Conservation (phyloP, 352 stramenopile species). For the Thraustochytrium sp. region DNA sequence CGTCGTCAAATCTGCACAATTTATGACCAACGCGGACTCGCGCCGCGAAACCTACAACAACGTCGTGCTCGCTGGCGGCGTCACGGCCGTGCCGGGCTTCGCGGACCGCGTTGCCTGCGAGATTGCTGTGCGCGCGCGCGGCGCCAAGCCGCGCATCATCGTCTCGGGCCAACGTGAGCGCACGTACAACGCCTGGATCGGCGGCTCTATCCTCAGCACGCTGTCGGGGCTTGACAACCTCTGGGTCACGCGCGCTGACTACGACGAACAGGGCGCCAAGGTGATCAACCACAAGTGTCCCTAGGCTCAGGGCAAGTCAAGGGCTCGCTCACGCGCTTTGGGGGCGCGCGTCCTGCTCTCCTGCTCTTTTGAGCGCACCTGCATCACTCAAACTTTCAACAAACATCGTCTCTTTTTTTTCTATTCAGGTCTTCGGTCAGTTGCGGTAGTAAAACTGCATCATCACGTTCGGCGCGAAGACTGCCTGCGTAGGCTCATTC, state of each 20-base stretch:
- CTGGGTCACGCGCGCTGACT: conserved; percentile 93
- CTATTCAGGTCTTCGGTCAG: no score
- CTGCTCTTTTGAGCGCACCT: no score
- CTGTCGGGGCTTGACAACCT: conserved; percentile 92
- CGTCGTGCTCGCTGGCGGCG: conserved; percentile 73
- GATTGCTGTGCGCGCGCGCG: conserved; percentile 67
- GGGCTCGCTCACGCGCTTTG: no score
- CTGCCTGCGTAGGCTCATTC: no score
- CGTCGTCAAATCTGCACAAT: conserved; percentile 28
- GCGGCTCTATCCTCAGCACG: conserved; percentile 88
- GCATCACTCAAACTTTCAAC: no score
- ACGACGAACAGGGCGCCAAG: conserved; percentile 87
- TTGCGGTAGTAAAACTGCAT: no score
- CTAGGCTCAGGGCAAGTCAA: conserved; percentile 59
- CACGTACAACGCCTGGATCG: conserved; percentile 95
- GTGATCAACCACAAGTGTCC: conserved; percentile 93
- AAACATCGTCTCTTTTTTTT: no score
- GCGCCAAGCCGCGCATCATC: conserved; percentile 84
- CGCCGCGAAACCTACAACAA: conserved; percentile 73
- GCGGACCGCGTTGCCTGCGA: conserved; percentile 71
- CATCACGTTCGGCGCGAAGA: no score
- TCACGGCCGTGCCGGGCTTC: conserved; percentile 64
- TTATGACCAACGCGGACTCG: conserved; percentile 59
- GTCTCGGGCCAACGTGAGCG: conserved; percentile 81
- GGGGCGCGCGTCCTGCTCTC: no score